These are phyloP conservation scores for Stagonosporopsis tanaceti DNA, from an alignment of 2,329 filamentous ascomycete genomes.

Conservation along the genomic window DNA sequence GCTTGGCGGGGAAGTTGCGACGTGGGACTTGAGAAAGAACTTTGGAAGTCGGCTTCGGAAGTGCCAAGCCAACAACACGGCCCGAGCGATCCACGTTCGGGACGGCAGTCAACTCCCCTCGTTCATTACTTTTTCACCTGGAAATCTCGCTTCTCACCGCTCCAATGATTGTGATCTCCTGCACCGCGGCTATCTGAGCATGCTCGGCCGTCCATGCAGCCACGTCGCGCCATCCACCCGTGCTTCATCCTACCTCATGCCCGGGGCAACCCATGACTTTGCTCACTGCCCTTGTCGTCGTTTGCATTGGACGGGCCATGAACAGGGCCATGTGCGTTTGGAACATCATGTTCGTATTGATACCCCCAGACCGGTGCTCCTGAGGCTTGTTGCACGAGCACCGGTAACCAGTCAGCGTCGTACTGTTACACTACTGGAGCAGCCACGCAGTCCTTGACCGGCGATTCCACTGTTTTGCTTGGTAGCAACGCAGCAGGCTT, in stretches of 20 bases:
- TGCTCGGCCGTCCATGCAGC: constrained; percentile 19
- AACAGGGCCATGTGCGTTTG: not conserved
- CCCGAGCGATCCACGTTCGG: constrained; percentile 15
- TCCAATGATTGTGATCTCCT: constrained; percentile 15
- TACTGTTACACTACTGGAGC: constrained; percentile 6
- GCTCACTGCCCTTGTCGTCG: constrained; percentile 1
- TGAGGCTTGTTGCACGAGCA: constrained; percentile 7
- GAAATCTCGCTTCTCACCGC: constrained; percentile 10
- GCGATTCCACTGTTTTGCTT: constrained; percentile 2
- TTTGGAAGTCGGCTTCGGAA: constrained; percentile 5
- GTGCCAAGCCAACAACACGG: constrained; percentile 10
- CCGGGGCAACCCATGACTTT: constrained; percentile 8
- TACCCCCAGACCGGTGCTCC: constrained; percentile 6
- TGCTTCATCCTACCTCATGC: constrained; percentile 5
- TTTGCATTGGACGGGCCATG: not conserved
- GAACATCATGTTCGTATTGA: constrained; percentile 4
- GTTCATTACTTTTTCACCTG: not conserved
- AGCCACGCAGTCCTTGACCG: constrained; percentile 1
- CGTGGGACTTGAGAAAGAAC: constrained; percentile 10
- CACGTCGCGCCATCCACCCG: constrained; percentile 15
- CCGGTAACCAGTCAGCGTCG: constrained; percentile 12
- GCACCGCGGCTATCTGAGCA: constrained; percentile 19
- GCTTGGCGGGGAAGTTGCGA: constrained; percentile 24
- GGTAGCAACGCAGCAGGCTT: not conserved
- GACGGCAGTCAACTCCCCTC: constrained; percentile 2